Evolutionary conservation across 139 green algal species (phyloP).

Genomic region (Ettlia oleoabundans): DNA sequence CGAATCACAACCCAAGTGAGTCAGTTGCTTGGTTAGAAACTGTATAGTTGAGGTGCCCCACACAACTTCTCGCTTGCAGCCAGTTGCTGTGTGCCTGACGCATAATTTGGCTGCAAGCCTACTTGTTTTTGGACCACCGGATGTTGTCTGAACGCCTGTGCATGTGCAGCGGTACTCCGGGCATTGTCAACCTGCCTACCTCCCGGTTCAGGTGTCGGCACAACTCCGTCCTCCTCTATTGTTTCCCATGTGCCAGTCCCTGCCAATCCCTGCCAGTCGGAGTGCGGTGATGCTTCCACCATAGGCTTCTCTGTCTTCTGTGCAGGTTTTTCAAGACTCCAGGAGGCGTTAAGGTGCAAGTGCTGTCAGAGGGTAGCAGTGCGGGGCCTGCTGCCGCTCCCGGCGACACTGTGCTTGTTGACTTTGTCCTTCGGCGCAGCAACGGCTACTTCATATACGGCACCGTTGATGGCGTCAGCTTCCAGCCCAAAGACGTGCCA

Average conservation of each 20-base stretch:
- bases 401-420: conserved; percentile 71
- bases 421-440: conserved; percentile 75
- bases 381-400: conserved; percentile 27
- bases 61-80: too few relatives aligned
- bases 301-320: too few relatives aligned
- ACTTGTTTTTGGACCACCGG: too few relatives aligned
- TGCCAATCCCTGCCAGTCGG: too few relatives aligned
- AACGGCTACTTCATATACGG: conserved; percentile 72
- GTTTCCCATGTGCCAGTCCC: too few relatives aligned
- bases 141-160: too few relatives aligned
- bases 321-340: conserved; percentile 57
- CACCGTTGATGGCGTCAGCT: conserved; percentile 82
- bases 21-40: not conserved
- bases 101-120: too few relatives aligned
- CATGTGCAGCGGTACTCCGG: too few relatives aligned
- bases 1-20: conserved; percentile 31
- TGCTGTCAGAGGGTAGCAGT: conserved; percentile 46
- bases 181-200: not conserved
- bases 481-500: conserved; percentile 82
- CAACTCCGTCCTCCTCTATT: too few relatives aligned
- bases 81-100: too few relatives aligned
- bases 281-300: too few relatives aligned
- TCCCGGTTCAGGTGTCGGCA: not conserved
- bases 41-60: too few relatives aligned
- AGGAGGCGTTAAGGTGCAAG: conserved; percentile 57